These are phyloP conservation scores for Escallonia rubra DNA, from an alignment of 129 eudicot species.

Conservation along the genomic window DNA sequence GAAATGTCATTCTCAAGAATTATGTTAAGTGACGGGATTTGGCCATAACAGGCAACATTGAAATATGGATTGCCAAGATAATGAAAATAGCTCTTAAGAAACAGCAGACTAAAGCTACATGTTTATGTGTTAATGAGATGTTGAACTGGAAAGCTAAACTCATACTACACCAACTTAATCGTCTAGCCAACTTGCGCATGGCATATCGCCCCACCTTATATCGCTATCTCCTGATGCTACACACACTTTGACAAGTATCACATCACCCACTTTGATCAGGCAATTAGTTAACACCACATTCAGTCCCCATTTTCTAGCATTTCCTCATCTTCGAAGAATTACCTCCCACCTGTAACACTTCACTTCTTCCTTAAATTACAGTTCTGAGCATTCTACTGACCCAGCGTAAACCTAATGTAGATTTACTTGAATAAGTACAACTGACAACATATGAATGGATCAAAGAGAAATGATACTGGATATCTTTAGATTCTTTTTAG, in stretches of 20 bases:
- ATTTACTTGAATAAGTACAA: not conserved
- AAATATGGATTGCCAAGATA: too few species aligned
- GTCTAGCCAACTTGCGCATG: conserved; percentile 2
- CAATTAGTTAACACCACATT: not conserved
- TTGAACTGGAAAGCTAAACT: not conserved
- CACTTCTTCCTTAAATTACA: not conserved
- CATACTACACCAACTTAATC: not conserved
- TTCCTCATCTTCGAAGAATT: not conserved
- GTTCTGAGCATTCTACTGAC: not conserved
- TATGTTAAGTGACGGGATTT: not conserved
- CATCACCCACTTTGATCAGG: not conserved
- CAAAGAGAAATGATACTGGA: too few species aligned
- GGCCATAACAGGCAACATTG: too few species aligned
- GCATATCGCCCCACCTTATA: too few species aligned
- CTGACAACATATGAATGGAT: too few species aligned
- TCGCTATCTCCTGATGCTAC: not conserved
- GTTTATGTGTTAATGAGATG: too few species aligned
- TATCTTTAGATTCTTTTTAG: too few species aligned
- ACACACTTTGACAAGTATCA: not conserved
- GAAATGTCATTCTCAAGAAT: not conserved
- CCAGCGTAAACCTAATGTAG: too few species aligned
- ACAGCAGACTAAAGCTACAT: too few species aligned
- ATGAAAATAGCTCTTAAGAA: too few species aligned
- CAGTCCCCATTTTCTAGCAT: not conserved
- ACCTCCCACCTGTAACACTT: not conserved